Percentiles rank a stretch among this genome's conserved stretches.
Conservation (phyloP, 2,329 filamentous ascomycete species). For the Exophiala sp. region DNA sequence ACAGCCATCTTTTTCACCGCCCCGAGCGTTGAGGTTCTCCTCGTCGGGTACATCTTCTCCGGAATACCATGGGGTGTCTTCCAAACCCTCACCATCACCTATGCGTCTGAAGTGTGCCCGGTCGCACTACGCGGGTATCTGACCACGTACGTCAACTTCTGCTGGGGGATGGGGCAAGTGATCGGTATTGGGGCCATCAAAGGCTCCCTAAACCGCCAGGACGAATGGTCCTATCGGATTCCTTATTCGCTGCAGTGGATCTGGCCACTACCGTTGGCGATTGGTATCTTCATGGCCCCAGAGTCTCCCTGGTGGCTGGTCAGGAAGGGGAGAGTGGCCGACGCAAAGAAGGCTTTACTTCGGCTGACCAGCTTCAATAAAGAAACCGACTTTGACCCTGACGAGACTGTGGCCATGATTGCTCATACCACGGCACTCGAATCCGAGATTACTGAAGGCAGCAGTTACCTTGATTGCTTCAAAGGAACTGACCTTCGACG, state of each 20-base stretch:
- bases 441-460: conserved; percentile 64
- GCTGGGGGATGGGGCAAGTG: conserved; percentile 46
- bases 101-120: conserved; percentile 44
- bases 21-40: conserved; percentile 30
- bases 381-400: conserved; percentile 68
- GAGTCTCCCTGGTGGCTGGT: conserved; percentile 50
- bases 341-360: conserved; percentile 42
- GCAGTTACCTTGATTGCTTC: conserved; percentile 78
- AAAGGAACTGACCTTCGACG: conserved; percentile 70
- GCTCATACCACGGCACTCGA: conserved; percentile 79
- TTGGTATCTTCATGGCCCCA: conserved; percentile 44
- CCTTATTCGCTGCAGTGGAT: conserved; percentile 49
- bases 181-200: conserved; percentile 48
- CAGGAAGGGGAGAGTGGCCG: conserved; percentile 40
- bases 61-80: conserved; percentile 38
- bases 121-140: conserved; percentile 42
- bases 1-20: conserved; percentile 39
- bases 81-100: conserved; percentile 45
- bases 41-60: conserved; percentile 38
- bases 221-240: conserved; percentile 49
- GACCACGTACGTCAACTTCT: conserved; percentile 43
- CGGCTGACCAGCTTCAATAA: conserved; percentile 42
- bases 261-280: conserved; percentile 46
- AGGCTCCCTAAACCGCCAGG: conserved; percentile 41
- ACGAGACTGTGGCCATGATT: conserved; percentile 89